Evolutionary conservation across 1,139 yeast genomes (phyloP).

Genomic region (Keqinozyma sinolaborantium): DNA sequence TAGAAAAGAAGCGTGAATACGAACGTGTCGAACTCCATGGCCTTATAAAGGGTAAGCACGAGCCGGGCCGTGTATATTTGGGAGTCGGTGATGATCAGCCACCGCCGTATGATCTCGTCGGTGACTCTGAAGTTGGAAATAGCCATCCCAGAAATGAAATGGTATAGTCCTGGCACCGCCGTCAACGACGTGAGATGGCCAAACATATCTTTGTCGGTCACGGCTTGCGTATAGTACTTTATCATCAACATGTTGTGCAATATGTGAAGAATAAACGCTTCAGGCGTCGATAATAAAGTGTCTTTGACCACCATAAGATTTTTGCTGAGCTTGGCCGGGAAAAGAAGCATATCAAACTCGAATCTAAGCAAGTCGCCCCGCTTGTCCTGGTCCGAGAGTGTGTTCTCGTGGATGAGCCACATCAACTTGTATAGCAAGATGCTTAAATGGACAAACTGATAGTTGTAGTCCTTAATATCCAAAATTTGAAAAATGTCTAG

Average conservation of each 20-base stretch:
- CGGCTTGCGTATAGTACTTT: constrained; percentile 14
- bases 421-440: constrained; percentile 13
- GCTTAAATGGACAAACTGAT: constrained; percentile 15
- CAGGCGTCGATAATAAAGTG: constrained; percentile 17
- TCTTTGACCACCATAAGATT: constrained; percentile 18
- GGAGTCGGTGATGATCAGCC: constrained; percentile 17
- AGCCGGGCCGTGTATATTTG: constrained; percentile 14
- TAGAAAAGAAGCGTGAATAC: constrained; percentile 13
- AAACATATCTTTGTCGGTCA: constrained; percentile 7
- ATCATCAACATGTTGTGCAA: constrained; percentile 18
- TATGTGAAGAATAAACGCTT: constrained; percentile 18
- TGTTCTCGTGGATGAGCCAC: constrained; percentile 12
- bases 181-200: constrained; percentile 15
- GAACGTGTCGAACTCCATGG: constrained; percentile 19
- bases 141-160: constrained; percentile 20
- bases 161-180: constrained; percentile 21
- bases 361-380: constrained; percentile 12
- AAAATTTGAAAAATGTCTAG: constrained; percentile 9
- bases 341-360: constrained; percentile 21
- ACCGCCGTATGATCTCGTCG: constrained; percentile 12
- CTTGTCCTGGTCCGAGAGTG: constrained; percentile 8
- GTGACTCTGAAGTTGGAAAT: constrained; percentile 18
- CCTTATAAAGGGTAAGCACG: constrained; percentile 10
- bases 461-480: constrained; percentile 12
- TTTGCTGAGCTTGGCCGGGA: constrained; percentile 19